phyloP scores from a whole-genome alignment of 805 yeast genomes.

The Ogataea allantospora region DNA sequence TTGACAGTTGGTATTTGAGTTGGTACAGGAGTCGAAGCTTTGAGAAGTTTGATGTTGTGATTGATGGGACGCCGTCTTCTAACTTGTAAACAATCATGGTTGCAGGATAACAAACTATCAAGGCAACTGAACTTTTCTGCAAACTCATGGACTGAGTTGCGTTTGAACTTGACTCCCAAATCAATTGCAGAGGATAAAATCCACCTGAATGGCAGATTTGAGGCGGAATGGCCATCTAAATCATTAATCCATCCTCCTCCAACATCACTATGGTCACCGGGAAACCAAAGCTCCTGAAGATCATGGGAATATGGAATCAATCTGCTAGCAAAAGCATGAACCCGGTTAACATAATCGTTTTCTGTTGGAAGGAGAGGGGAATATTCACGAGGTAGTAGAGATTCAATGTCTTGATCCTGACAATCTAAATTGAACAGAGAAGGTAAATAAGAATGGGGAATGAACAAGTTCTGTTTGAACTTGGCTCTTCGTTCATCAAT shows the following conservation, averaged over 20 bases:
- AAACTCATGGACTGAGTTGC: slow-evolving; percentile 40
- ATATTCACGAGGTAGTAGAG: not conserved
- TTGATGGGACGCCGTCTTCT: slow-evolving; percentile 15
- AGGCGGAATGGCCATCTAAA: slow-evolving; percentile 40
- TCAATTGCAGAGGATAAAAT: slow-evolving; percentile 52
- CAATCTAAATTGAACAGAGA: slow-evolving; percentile 16
- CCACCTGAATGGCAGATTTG: slow-evolving; percentile 61
- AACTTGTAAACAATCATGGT: slow-evolving; percentile 50
- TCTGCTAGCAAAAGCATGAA: slow-evolving; percentile 22
- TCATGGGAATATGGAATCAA: slow-evolving; percentile 27
- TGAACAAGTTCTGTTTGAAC: slow-evolving; percentile 55
- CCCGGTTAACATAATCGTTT: slow-evolving; percentile 15
- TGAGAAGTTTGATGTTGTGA: slow-evolving; percentile 9
- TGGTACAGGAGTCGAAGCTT: slow-evolving; percentile 1
- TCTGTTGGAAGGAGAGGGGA: slow-evolving; percentile 4
- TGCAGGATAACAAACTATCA: slow-evolving; percentile 44
- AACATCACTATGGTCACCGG: slow-evolving; percentile 67
- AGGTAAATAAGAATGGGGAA: slow-evolving; percentile 41
- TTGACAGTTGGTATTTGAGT: not conserved
- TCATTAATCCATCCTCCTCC: slow-evolving; percentile 68
- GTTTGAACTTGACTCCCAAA: slow-evolving; percentile 48
- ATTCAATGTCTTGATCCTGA: slow-evolving; percentile 8
- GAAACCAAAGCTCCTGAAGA: slow-evolving; percentile 59
- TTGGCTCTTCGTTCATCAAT: slow-evolving; percentile 66
- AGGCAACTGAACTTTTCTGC: slow-evolving; percentile 37